phyloP scores from a whole-genome alignment of 495 filamentous ascomycete species.

The Astrothelium macrocarpum region DNA sequence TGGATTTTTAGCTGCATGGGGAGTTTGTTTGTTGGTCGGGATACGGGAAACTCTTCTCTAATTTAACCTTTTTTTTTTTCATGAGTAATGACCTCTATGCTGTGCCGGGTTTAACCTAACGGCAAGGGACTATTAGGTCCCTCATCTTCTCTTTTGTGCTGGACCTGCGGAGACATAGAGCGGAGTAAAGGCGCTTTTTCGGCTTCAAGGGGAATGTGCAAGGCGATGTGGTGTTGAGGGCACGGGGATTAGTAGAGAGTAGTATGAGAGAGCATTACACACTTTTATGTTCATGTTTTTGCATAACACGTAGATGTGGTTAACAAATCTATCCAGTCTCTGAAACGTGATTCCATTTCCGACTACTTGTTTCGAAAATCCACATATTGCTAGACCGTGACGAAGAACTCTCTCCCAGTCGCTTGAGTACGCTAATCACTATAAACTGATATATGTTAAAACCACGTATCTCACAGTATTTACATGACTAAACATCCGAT shows the following conservation, averaged over 20 bases:
- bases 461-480: constrained; percentile 10
- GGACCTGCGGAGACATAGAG: constrained; percentile 4
- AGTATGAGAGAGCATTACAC: not conserved
- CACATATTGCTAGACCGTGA: no score
- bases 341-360: not conserved
- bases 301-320: no score
- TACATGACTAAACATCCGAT: constrained; percentile 84
- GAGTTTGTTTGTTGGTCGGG: not conserved
- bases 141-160: not conserved
- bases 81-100: not conserved
- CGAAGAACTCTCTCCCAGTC: no score
- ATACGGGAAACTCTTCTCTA: not conserved
- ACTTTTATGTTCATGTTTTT: not conserved
- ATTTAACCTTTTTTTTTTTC: not conserved
- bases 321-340: not conserved
- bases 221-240: not conserved
- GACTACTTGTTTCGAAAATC: no score
- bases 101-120: not conserved
- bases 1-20: not conserved
- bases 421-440: no score
- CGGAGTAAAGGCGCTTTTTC: constrained; percentile 1
- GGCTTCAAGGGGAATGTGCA: not conserved
- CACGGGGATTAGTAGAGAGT: not conserved
- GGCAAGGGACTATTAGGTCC: not conserved
- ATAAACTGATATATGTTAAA: not conserved